Base-by-base conservation (phyloP, 352 stramenopile genomes). In the Aphanomyces astaci region DNA sequence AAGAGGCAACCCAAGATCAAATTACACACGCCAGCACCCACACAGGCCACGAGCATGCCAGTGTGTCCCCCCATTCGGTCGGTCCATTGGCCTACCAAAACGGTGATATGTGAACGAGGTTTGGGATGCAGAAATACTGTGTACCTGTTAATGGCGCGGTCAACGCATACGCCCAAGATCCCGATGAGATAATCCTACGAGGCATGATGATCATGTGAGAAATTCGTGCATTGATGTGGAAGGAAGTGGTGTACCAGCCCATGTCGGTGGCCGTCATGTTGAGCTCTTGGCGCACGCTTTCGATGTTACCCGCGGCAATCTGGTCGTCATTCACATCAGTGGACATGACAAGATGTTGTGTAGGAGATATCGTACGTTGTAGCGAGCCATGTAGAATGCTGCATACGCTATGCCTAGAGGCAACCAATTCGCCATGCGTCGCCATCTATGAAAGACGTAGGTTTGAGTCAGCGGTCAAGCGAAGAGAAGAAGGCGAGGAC, bases 301-400 rank as follows among this genome's bases (percentile, higher is more conserved):
- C 74, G n/a, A 91, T 75, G 68, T 91, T 91, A 40, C 83, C 83
- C 0, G 82, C 83, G 27, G 79, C 74, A 53, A 65, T 65, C 56
- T 65, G 33, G 5, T 33, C 11, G 11, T 1, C 1, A 10, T 0
- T 22, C 22, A 25, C 17, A 59, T 59, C 7, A 36, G 4, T 5
- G 7, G 10, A 3, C 13, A 5, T 25, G 33, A 36, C 51, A 39
- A n/a, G 15, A 15, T 1, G 17, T 7, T 1, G 28, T 55, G 24
- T 24, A 55, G 25, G 4, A 25, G 45, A 15, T 24, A 7, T 7
- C 45, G 45, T 53, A 59, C 51, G 51, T 89, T 81, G 71, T 91
- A 91, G 17, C 83, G 74, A 46, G 83, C 79, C 83, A 89, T 91
- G 74, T 91, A 89, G 72, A 91, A 91, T 25, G 81, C 80, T 1